A percentile compares a stretch with the other conserved stretches of the same genome.
These are phyloP conservation scores for Eimeria tenella DNA, from an alignment of 169 alveolate genomes.

Conservation along the genomic window DNA sequence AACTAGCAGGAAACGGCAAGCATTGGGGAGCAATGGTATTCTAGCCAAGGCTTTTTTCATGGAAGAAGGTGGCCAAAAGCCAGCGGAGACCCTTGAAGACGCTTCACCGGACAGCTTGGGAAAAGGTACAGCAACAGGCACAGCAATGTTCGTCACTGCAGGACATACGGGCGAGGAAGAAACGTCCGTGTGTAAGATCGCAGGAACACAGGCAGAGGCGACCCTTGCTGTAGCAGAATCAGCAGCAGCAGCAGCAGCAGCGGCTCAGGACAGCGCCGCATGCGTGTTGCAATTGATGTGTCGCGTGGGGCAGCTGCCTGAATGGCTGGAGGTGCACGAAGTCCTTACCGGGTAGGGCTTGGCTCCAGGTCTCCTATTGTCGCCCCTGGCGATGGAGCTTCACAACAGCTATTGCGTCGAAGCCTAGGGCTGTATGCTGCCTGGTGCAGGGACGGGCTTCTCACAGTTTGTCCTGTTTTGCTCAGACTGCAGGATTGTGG, in stretches of 20 bases:
- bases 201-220: not conserved
- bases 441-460: not conserved
- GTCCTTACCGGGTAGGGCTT: not conserved
- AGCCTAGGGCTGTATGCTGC: not conserved
- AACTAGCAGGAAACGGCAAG: not conserved
- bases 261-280: not conserved
- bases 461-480: too few species aligned
- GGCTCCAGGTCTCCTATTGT: slow-evolving; percentile 9
- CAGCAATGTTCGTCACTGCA: not conserved
- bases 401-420: not conserved
- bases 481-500: slow-evolving; percentile 65
- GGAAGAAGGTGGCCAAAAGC: not conserved
- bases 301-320: not conserved
- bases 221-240: not conserved
- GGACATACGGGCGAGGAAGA: too few species aligned
- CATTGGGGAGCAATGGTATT: not conserved
- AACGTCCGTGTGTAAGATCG: not conserved
- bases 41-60: slow-evolving; percentile 14
- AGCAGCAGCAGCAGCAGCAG: slow-evolving; percentile 29
- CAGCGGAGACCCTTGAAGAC: slow-evolving; percentile 14
- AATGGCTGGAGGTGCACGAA: not conserved
- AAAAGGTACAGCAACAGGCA: slow-evolving; percentile 32
- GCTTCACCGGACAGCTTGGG: not conserved
- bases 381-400: not conserved
- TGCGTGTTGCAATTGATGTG: slow-evolving; percentile 30